Conservation (phyloP, 1,139 yeast species). For the Blastobotrys buckinghamii region DNA sequence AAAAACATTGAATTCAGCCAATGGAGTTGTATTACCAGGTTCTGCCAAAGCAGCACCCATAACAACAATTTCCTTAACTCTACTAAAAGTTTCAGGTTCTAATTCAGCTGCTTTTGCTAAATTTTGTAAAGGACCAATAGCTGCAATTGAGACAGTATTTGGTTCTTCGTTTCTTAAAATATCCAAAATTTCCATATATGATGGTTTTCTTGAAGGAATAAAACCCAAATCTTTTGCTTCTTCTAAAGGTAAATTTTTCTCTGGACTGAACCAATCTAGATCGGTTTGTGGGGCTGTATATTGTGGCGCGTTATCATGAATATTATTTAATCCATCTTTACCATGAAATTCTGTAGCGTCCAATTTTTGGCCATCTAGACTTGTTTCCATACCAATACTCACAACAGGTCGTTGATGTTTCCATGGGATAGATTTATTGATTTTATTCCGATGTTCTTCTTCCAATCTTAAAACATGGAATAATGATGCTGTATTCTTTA, state of each 20-base stretch:
- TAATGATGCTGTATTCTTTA: slow-evolving; percentile 34
- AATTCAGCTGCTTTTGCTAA: slow-evolving; percentile 37
- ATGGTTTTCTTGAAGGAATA: slow-evolving; percentile 27
- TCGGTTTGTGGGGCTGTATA: slow-evolving; percentile 32
- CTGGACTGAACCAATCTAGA: slow-evolving; percentile 24
- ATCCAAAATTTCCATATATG: slow-evolving; percentile 34
- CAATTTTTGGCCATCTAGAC: slow-evolving; percentile 29
- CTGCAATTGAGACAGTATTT: slow-evolving; percentile 35
- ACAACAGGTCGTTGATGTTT: slow-evolving; percentile 30
- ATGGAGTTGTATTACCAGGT: slow-evolving; percentile 39
- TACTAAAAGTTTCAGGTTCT: slow-evolving; percentile 35
- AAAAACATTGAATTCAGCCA: slow-evolving; percentile 39
- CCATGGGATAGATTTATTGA: slow-evolving; percentile 21
- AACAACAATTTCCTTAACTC: slow-evolving; percentile 33
- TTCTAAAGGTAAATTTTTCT: slow-evolving; percentile 7
- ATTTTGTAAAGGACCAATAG: slow-evolving; percentile 40
- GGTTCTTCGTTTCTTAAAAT: slow-evolving; percentile 32
- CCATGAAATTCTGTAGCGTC: slow-evolving; percentile 41
- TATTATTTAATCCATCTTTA: slow-evolving; percentile 38
- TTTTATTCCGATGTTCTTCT: slow-evolving; percentile 22
- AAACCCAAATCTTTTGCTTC: slow-evolving; percentile 23
- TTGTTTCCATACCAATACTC: slow-evolving; percentile 33
- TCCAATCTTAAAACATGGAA: slow-evolving; percentile 34
- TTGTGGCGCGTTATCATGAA: slow-evolving; percentile 33
- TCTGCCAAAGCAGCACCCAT: slow-evolving; percentile 38